Percentiles rank a stretch among this genome's conserved stretches.
phyloP scores from a whole-genome alignment of 2,329 filamentous ascomycete species.

The Blastomyces percursus region DNA sequence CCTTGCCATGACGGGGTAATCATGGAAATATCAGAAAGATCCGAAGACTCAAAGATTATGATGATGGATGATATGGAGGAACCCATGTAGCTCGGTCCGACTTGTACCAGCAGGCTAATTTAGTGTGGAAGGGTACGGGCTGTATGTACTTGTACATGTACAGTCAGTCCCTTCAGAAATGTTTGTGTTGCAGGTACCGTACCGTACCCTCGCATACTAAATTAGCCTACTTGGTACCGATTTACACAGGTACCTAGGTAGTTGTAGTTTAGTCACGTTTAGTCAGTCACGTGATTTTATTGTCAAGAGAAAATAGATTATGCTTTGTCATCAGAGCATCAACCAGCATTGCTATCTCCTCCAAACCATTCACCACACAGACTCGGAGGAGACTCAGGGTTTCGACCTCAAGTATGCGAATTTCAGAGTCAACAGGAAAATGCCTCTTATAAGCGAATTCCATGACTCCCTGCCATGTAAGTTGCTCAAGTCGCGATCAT shows the following conservation, averaged over 20 bases:
- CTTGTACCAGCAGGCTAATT: no score
- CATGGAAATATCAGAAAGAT: not conserved
- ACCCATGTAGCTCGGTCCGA: no score
- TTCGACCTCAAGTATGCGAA: not conserved
- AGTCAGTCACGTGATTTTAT: no score
- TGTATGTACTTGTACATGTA: no score
- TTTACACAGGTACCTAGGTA: no score
- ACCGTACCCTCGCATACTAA: no score
- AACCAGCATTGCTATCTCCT: not conserved
- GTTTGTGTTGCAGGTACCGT: no score
- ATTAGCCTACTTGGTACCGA: no score
- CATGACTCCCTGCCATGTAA: conserved; percentile 75
- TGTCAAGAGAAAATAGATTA: no score
- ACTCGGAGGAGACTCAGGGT: not conserved
- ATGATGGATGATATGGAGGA: not conserved
- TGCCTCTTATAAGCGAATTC: conserved; percentile 58
- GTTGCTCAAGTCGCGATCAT: conserved; percentile 19
- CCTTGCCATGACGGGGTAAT: not conserved
- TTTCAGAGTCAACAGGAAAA: conserved; percentile 25
- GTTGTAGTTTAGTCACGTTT: no score
- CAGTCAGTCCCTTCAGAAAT: no score
- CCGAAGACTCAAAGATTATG: not conserved
- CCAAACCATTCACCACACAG: not conserved
- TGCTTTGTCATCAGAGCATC: not conserved
- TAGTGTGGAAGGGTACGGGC: no score